These are phyloP conservation scores for Xylaria nigripes DNA, from an alignment of 495 filamentous ascomycete genomes.

Conservation along the genomic window DNA sequence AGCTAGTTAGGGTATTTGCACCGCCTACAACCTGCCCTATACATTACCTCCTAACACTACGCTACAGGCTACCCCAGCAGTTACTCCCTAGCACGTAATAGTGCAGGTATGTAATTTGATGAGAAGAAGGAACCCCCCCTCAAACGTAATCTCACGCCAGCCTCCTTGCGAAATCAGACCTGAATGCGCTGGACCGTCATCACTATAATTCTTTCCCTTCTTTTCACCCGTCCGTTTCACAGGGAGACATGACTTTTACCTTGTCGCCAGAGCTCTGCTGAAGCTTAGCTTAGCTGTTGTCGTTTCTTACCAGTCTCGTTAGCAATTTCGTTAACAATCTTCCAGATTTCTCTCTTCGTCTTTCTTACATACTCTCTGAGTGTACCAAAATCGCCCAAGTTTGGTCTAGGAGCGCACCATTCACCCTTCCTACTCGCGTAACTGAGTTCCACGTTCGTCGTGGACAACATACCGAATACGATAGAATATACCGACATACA, in stretches of 20 bases:
- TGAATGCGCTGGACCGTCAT: background rate
- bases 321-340: background rate
- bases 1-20: background rate
- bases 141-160: background rate
- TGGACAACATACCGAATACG: conserved; percentile 14
- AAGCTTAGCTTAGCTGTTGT: background rate
- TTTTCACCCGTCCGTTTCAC: background rate
- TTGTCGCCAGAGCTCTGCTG: background rate
- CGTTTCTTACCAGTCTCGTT: background rate
- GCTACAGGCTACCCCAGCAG: background rate
- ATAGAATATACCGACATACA: too few relatives aligned
- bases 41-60: background rate
- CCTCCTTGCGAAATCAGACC: conserved; percentile 7
- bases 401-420: conserved; percentile 1
- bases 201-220: background rate
- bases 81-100: too few relatives aligned
- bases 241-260: background rate
- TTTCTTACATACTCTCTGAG: background rate
- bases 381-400: background rate
- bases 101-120: too few relatives aligned
- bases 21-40: background rate
- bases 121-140: background rate
- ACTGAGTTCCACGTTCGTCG: conserved; percentile 12
- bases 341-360: background rate
- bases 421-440: conserved; percentile 5